Evolutionary conservation across 192 early-diverging fungal species (phyloP), one percentile per base, ranked within the genome.

Genomic region (Martensiomyces pterosporus): DNA sequence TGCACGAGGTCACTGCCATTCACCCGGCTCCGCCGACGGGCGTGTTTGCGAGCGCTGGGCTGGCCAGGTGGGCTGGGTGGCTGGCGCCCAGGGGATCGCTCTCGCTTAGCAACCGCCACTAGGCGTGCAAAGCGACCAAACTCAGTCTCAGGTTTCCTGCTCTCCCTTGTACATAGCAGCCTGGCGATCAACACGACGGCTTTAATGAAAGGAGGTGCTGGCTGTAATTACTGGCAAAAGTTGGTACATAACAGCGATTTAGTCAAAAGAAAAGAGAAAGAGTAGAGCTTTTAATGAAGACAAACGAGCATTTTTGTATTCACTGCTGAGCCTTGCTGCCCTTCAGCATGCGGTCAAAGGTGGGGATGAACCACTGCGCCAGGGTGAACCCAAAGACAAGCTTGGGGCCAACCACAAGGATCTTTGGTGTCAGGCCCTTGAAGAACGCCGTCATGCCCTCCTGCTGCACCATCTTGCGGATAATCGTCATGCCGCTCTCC

Each of bases 301-400:
- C 12, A n/a, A n/a, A n/a, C n/a, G n/a, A n/a, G n/a, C n/a, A 32
- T 32, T 32, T 32, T 32, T 32, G 12, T 32, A 12, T 32, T 32
- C 29, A 32, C 35, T 49, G 34, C 41, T 15, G 25, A 3, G 26
- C 26, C 27, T 14, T 27, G 10, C 32, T 24, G 32, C 70, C 59
- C 59, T 59, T 66, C 37, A 74, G 46, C 32, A 66, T 32, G 42
- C 52, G 52, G 39, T 75, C 72, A 47, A 75, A 64, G 19, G 60
- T 39, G 29, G 92, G 92, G 64, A 97, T 94, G 49, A 94, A 80
- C 67, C 89, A 89, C 75, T 97, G 94, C 17, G 93, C 95, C 50
- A 99, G 76, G 18, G 95, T 96, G 80, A 96, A 99, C 43, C 84
- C 86, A 78, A 97, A 99, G 40, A 99, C 84, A 36, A 99, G 82